These are phyloP conservation scores for Ganoderma multipileum DNA, from an alignment of 1,284 basidiomycete species.

Conservation along the genomic window DNA sequence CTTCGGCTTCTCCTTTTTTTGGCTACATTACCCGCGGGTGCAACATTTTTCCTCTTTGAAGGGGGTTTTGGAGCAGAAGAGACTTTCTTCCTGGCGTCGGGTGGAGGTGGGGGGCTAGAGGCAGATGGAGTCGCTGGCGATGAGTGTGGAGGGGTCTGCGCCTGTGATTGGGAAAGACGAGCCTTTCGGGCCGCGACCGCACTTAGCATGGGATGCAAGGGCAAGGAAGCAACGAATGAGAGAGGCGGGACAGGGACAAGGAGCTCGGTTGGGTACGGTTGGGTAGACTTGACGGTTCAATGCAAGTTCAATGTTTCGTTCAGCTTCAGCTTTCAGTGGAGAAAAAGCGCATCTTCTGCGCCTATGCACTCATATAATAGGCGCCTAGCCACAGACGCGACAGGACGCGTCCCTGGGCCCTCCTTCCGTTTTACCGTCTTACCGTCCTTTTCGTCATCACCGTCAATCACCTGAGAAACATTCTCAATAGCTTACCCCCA, in stretches of 20 bases:
- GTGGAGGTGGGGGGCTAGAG: conserved; percentile 21
- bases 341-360: neutral
- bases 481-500: neutral
- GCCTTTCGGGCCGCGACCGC: conserved; percentile 68
- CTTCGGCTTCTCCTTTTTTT: conserved; percentile 43
- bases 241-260: neutral
- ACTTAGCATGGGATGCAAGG: conserved; percentile 53
- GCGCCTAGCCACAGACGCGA: neutral
- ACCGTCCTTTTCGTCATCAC: neutral
- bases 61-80: conserved; percentile 27
- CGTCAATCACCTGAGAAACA: neutral
- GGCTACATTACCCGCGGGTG: conserved; percentile 26
- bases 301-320: too few species aligned
- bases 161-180: conserved; percentile 38
- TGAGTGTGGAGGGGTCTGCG: conserved; percentile 21
- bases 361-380: neutral
- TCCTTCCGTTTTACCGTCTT: neutral
- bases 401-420: neutral
- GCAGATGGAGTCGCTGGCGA: conserved; percentile 23
- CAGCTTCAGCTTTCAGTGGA: too few species aligned
- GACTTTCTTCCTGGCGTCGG: conserved; percentile 11
- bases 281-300: too few species aligned
- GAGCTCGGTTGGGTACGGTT: too few species aligned
- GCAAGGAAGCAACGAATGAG: neutral
- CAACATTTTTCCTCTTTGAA: conserved; percentile 43